Evolutionary conservation across 257 asterid genomes (phyloP).

Genomic region (Verbena officinalis): DNA sequence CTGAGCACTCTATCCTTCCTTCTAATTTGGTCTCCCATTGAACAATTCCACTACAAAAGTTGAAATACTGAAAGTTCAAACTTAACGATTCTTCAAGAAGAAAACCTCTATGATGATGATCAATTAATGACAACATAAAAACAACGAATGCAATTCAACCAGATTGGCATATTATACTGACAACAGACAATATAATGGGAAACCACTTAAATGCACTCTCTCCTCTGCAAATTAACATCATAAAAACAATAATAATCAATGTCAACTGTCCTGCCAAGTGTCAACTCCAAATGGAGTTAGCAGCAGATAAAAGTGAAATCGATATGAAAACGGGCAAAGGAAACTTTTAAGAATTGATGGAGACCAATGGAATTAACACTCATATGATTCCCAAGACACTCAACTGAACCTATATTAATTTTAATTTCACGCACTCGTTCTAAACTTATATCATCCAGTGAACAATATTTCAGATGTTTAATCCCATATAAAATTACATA

Average conservation of each 20-base stretch:
- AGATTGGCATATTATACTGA: slow-evolving; percentile 3
- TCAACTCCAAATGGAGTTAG: too few relatives aligned
- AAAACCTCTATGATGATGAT: slow-evolving; percentile 25
- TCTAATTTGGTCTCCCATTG: slow-evolving; percentile 76
- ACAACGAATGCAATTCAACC: background rate
- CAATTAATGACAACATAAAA: slow-evolving; percentile 3
- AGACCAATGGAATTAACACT: background rate
- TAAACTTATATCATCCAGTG: slow-evolving; percentile 15
- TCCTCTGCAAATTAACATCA: slow-evolving; percentile 1
- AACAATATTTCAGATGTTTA: background rate
- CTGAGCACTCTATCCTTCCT: slow-evolving; percentile 91
- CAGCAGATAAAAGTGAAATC: background rate
- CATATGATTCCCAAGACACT: background rate
- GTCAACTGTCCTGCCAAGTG: slow-evolving; percentile 6
- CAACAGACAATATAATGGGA: slow-evolving; percentile 6
- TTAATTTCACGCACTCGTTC: too few relatives aligned
- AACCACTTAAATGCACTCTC: slow-evolving; percentile 16
- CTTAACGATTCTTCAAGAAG: background rate
- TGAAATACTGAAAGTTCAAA: slow-evolving; percentile 16
- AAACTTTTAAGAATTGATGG: background rate
- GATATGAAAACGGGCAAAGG: background rate
- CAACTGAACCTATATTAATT: too few relatives aligned
- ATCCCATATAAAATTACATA: background rate
- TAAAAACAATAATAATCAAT: slow-evolving; percentile 7
- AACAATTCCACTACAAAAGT: slow-evolving; percentile 65